These are phyloP conservation scores for Tolypocladium album DNA, from an alignment of 2,329 filamentous ascomycete genomes.

Conservation along the genomic window DNA sequence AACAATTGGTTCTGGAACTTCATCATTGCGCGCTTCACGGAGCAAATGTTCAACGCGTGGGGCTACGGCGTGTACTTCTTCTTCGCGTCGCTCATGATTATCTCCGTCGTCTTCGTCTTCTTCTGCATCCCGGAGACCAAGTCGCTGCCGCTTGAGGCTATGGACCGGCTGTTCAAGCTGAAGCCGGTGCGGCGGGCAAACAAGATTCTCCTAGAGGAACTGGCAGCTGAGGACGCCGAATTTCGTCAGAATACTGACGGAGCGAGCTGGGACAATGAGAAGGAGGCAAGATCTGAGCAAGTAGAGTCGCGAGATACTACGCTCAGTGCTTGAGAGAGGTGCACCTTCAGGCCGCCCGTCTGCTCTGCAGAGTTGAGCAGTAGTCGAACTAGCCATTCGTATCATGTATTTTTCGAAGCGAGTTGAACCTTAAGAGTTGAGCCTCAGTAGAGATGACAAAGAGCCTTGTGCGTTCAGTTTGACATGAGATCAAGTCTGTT, in stretches of 20 bases:
- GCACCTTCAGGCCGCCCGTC: background rate
- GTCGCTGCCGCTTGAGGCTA: constrained; percentile 51
- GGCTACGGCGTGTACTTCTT: constrained; percentile 59
- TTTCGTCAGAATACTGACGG: constrained; percentile 19
- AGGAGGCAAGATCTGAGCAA: constrained; percentile 12
- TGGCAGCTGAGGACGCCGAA: constrained; percentile 22
- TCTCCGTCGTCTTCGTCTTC: constrained; percentile 47
- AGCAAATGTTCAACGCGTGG: constrained; percentile 50
- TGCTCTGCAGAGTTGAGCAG: background rate
- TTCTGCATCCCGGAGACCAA: constrained; percentile 58
- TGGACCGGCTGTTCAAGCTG: constrained; percentile 49
- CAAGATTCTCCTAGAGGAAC: constrained; percentile 29
- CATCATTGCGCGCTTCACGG: constrained; percentile 56
- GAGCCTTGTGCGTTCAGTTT: too few relatives aligned
- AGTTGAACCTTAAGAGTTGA: too few relatives aligned
- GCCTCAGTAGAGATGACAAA: too few relatives aligned
- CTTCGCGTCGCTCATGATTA: constrained; percentile 52
- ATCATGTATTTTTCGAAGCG: background rate
- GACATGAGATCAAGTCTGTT: too few relatives aligned
- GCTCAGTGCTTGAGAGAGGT: background rate
- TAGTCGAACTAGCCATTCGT: background rate
- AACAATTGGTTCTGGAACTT: constrained; percentile 70
- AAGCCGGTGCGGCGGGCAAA: constrained; percentile 35
- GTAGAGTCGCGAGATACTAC: constrained; percentile 8
- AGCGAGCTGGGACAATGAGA: constrained; percentile 15